Base-by-base conservation (phyloP, 441 rosid genomes). In the Syzygium syzygioides region DNA sequence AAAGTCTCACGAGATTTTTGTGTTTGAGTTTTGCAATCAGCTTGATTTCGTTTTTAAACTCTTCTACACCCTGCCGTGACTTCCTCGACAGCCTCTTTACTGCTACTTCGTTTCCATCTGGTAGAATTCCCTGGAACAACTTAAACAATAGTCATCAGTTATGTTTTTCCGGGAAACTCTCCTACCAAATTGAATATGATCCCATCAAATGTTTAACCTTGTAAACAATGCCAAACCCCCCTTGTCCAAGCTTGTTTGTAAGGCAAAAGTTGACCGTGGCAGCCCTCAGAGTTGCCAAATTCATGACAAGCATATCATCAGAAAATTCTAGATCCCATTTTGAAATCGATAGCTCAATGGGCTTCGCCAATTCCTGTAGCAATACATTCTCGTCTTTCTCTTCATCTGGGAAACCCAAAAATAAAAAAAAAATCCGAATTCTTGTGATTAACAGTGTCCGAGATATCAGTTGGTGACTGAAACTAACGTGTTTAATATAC, bases 31-130 rank as follows among this genome's bases (percentile, higher is more conserved):
- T 91, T 87, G 97, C 94, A 59, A 94, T 86, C 80, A 95, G 87
- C 17, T 89, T 34, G 87, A 94, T 94, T 87, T 95, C 97, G 50
- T 93, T 94, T 88, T 94, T 94, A 56, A 95, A 94, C 91, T 95
- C 95, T 3, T 23, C 11, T 5, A 91, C 88, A 52, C 96, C 97
- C 89, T 95, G 95, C 59, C 92, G 89, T 4, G 96, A 95, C 85
- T 71, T 85, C 85, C 15, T 87, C 12, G 94, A 92, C 17, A 95
- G 89, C 88, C 94, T 94, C 86, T 95, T 94, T 28, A 94, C 95
- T 0, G 97, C 96, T 55, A 94, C 85, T 52, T 91, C 87, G 62
- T 88, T 89, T 53, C 92, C 94, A 80, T 76, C 86, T 3, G 71
- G 55, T 87, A 95, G 92, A 23, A 7, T 85, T 37, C 96, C 97